Conservation (phyloP, 768 basidiomycete genomes). For the Cytidiella melzeri region DNA sequence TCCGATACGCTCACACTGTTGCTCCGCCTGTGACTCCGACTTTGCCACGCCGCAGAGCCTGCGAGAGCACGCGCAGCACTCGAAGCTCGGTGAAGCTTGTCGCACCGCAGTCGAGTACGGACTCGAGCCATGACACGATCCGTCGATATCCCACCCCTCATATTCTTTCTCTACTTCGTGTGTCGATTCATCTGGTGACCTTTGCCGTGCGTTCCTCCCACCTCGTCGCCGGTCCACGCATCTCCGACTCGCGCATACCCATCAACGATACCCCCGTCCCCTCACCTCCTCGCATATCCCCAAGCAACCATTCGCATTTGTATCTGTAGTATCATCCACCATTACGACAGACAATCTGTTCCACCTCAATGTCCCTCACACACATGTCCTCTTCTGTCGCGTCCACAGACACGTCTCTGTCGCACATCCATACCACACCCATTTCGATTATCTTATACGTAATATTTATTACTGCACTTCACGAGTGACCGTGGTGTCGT, state of each 20-base stretch:
- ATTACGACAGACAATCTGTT: too few relatives aligned
- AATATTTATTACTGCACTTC: not conserved
- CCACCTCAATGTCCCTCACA: too few relatives aligned
- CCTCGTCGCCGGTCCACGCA: not conserved
- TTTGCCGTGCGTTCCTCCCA: not conserved
- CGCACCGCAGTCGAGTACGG: slow-evolving; percentile 69
- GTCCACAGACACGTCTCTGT: too few relatives aligned
- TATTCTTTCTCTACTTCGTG: too few relatives aligned
- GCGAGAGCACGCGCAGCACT: slow-evolving; percentile 51
- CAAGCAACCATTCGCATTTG: not conserved
- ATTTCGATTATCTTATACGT: not conserved
- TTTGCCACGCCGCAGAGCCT: slow-evolving; percentile 57
- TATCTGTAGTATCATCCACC: too few relatives aligned
- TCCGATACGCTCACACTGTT: slow-evolving; percentile 49
- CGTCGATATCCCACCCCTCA: not conserved
- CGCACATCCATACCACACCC: not conserved
- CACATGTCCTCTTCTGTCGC: too few relatives aligned
- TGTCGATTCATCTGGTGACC: too few relatives aligned
- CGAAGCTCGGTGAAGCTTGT: slow-evolving; percentile 60
- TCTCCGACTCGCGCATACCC: slow-evolving; percentile 6
- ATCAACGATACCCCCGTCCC: slow-evolving; percentile 12
- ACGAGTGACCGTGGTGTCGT: too few relatives aligned
- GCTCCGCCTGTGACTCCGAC: slow-evolving; percentile 68
- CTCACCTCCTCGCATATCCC: not conserved
- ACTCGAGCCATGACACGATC: slow-evolving; percentile 42